These are phyloP conservation scores for Oryza coarctata DNA, from an alignment of 176 grass and related monocot genomes.

Conservation along the genomic window DNA sequence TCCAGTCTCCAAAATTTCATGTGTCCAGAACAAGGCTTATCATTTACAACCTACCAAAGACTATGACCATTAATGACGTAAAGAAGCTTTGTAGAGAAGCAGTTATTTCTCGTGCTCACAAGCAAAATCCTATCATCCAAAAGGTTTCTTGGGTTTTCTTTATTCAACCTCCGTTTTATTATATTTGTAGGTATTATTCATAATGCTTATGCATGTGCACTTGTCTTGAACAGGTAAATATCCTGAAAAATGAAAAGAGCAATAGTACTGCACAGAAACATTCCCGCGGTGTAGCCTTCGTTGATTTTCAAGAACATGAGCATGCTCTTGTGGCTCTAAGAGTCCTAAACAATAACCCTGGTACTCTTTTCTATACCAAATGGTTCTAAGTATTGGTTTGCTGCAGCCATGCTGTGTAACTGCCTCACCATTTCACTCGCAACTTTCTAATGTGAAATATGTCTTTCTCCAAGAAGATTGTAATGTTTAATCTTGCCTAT, in stretches of 20 bases:
- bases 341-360: conserved; percentile 98
- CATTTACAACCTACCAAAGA: conserved; percentile 97
- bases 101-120: conserved; percentile 73
- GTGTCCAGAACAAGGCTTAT: conserved; percentile 91
- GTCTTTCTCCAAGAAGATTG: not conserved
- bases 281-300: conserved; percentile 88
- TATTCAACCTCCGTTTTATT: conserved; percentile 15
- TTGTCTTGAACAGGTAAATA: conserved; percentile 67
- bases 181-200: not conserved
- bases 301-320: conserved; percentile 96
- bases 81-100: conserved; percentile 94
- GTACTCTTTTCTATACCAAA: conserved; percentile 36
- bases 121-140: conserved; percentile 84
- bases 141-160: conserved; percentile 57
- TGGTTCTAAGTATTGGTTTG: not conserved
- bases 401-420: not conserved
- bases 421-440: not conserved
- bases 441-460: not conserved
- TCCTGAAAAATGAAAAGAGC: conserved; percentile 77
- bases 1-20: conserved; percentile 94
- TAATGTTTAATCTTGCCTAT: not conserved
- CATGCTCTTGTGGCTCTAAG: conserved; percentile 91
- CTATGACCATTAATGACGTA: conserved; percentile 77
- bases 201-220: conserved; percentile 8
- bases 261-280: conserved; percentile 61